A percentile compares a stretch with the other conserved stretches of the same genome.
Evolutionary conservation across 1,139 yeast species (phyloP).

Genomic region (Hemisphaericaspora xylanilytica): DNA sequence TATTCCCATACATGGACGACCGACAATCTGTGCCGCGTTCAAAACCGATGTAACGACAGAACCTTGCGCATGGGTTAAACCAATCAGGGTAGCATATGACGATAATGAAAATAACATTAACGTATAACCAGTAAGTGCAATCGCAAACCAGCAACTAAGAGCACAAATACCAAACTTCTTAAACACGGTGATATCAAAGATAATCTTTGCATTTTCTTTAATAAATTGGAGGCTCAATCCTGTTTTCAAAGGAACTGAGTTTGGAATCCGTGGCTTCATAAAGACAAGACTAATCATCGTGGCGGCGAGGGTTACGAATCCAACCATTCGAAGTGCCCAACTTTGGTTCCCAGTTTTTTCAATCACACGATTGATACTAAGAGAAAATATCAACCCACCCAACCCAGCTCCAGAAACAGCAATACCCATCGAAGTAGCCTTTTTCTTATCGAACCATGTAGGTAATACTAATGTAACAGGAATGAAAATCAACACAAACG

Average conservation of each 20-base stretch:
- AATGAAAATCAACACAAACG: constrained; percentile 57
- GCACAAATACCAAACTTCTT: constrained; percentile 38
- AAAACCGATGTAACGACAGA: constrained; percentile 59
- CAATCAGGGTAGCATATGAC: constrained; percentile 59
- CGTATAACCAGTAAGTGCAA: constrained; percentile 56
- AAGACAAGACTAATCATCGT: constrained; percentile 34
- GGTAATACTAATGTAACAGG: constrained; percentile 60
- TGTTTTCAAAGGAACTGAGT: constrained; percentile 24
- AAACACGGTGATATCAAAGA: constrained; percentile 32
- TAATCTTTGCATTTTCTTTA: constrained; percentile 18
- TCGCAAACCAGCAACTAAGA: constrained; percentile 54
- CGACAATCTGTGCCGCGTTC: constrained; percentile 62
- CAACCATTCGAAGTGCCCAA: constrained; percentile 68
- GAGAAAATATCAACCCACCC: constrained; percentile 61
- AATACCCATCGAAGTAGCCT: constrained; percentile 61
- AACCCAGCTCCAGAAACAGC: constrained; percentile 62
- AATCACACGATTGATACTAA: constrained; percentile 48
- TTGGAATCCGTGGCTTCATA: constrained; percentile 44
- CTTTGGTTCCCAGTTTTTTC: constrained; percentile 51
- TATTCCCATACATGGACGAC: constrained; percentile 63
- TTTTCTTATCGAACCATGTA: constrained; percentile 57
- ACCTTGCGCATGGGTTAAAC: constrained; percentile 54
- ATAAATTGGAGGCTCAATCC: constrained; percentile 23
- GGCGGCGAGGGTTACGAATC: constrained; percentile 45
- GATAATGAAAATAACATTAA: constrained; percentile 61